phyloP scores from a whole-genome alignment of 2,329 filamentous ascomycete species.

The Fusarium tupiense region DNA sequence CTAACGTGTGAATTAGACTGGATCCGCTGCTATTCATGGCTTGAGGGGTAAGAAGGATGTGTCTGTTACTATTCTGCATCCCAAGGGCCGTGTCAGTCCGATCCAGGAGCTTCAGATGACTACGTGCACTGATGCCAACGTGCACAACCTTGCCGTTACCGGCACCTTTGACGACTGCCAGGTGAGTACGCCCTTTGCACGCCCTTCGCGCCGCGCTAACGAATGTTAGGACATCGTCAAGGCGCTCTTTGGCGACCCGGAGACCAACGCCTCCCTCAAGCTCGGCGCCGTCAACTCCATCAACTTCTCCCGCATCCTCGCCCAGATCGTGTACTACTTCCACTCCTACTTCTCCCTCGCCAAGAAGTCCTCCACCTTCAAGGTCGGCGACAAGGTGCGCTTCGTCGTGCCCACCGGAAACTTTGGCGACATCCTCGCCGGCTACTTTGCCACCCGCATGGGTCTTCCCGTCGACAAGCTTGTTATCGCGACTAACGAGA shows the following conservation, averaged over 20 bases:
- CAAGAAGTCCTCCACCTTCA: conserved; percentile 67
- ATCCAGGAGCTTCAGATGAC: conserved; percentile 99
- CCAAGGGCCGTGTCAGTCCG: conserved; percentile 88
- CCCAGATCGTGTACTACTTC: conserved; percentile 98
- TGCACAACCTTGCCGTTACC: conserved; percentile 89
- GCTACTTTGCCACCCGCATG: conserved; percentile 93
- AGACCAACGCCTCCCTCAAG: conserved; percentile 83
- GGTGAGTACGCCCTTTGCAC: conserved; percentile 51
- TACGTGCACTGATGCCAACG: conserved; percentile 87
- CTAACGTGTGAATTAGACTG: conserved; percentile 61
- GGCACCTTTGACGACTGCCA: conserved; percentile 98
- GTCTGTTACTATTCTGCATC: conserved; percentile 93
- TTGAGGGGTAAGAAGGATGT: conserved; percentile 96
- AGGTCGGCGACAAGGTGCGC: conserved; percentile 74
- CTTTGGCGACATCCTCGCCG: conserved; percentile 91
- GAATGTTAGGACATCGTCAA: conserved; percentile 74
- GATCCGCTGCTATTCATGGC: conserved; percentile 95
- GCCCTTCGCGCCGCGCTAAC: not conserved
- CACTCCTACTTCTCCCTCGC: conserved; percentile 88
- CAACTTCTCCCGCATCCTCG: conserved; percentile 94
- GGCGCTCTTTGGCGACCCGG: conserved; percentile 85
- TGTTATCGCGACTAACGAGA: conserved; percentile 94
- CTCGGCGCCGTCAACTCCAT: conserved; percentile 96
- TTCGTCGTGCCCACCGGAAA: conserved; percentile 96
- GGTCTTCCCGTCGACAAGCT: conserved; percentile 89